phyloP scores from a whole-genome alignment of 2,329 filamentous ascomycete species.

The Trichothecium roseum region DNA sequence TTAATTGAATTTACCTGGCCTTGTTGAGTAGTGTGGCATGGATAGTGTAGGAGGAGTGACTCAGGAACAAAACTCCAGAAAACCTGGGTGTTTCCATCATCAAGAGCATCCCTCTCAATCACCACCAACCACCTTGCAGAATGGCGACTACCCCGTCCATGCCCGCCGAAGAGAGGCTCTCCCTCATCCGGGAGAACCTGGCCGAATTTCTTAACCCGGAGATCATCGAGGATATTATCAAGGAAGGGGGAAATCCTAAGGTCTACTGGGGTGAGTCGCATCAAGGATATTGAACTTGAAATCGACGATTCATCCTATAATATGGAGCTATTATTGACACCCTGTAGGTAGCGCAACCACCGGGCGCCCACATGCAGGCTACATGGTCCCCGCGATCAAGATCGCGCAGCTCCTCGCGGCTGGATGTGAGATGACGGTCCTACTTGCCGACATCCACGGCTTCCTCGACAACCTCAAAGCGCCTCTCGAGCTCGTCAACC shows the following conservation, averaged over 20 bases:
- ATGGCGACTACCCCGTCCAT: slow-evolving; percentile 13
- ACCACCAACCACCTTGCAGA: neutral
- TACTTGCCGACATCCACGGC: slow-evolving; percentile 66
- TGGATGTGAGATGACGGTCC: slow-evolving; percentile 70
- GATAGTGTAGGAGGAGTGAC: too few species aligned
- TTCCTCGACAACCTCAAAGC: slow-evolving; percentile 81
- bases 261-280: slow-evolving; percentile 66
- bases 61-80: too few species aligned
- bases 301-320: neutral
- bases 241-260: slow-evolving; percentile 59
- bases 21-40: too few species aligned
- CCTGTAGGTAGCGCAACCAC: slow-evolving; percentile 63
- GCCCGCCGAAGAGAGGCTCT: slow-evolving; percentile 51
- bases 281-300: too few species aligned
- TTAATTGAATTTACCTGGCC: too few species aligned
- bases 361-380: slow-evolving; percentile 79
- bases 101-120: too few species aligned
- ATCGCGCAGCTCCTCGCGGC: slow-evolving; percentile 80
- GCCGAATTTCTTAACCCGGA: slow-evolving; percentile 76
- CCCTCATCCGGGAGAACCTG: slow-evolving; percentile 70
- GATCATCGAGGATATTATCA: slow-evolving; percentile 65
- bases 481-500: slow-evolving; percentile 75
- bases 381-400: slow-evolving; percentile 82
- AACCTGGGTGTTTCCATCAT: too few species aligned
- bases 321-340: neutral